Base-by-base conservation (phyloP, 2,329 filamentous ascomycete genomes). In the Graphilbum sp. region DNA sequence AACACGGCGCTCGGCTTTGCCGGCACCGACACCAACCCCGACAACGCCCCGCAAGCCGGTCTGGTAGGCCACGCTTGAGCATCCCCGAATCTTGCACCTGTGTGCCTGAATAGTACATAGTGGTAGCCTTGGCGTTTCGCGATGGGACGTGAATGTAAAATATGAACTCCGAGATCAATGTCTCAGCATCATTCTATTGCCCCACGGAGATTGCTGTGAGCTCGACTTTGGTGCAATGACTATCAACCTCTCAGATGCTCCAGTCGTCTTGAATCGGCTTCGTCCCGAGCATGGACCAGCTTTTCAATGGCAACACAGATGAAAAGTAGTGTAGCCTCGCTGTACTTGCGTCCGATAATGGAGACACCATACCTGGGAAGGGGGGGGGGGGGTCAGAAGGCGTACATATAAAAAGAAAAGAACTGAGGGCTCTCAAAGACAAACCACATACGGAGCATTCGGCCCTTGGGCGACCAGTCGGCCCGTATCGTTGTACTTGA, bases 301-400 rank as follows among this genome's bases (percentile, higher is more conserved):
- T 79, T 72, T 58, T 84, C 78, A 54, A 73, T 80, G 4, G 72
- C 75, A 59, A 77, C 81, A 7, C 75, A 78, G 49, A 75, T 66
- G 0, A 69, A 70, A 41, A 83, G 69, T 45, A 84, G 49, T 23
- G 54, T 61, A 47, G 67, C 68, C 52, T 83, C 78, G 27, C 62
- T 68, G 58, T 70, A 83, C 35, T 62, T 63, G 3, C 54, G 54
- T 0, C 75, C 79, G 34, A 79, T 56, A 47, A 82, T 81, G 8
- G 63, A 63, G 11, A 83, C 54, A 0, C 78, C 78, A 50, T 80
- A 75, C 9, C 43, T 45, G 25, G 21, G 11, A 12, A 12, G 23
- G 7, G n/a, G n/a, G n/a, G n/a, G n/a, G n/a, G n/a, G n/a, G n/a
- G n/a, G n/a, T n/a, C n/a, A n/a, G n/a, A n/a, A n/a, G n/a, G n/a